Conservation (phyloP, 306 rosid species). For the Fragaria nilgerrensis region DNA sequence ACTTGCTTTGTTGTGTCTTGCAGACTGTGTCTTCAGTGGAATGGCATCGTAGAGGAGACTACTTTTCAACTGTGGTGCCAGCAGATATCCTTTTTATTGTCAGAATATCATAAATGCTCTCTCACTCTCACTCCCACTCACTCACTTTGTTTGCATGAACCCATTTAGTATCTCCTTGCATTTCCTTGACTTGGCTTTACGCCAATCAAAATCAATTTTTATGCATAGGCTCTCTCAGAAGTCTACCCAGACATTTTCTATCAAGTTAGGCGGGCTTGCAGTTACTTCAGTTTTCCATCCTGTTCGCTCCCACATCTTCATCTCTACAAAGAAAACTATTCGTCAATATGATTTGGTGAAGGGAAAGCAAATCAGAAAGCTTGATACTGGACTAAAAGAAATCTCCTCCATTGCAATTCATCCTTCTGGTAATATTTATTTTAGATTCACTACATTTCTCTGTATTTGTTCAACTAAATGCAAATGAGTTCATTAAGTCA, state of each 20-base stretch:
- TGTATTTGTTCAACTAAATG: neutral
- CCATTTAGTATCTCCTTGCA: neutral
- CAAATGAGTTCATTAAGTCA: neutral
- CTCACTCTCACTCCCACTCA: neutral
- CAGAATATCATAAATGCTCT: neutral
- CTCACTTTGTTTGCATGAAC: neutral
- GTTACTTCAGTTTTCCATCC: slow-evolving; percentile 89
- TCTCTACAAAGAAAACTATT: slow-evolving; percentile 68
- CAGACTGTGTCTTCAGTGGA: slow-evolving; percentile 82
- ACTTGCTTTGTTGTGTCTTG: slow-evolving; percentile 33
- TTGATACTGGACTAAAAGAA: slow-evolving; percentile 85
- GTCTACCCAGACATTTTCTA: slow-evolving; percentile 68
- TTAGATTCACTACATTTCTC: neutral
- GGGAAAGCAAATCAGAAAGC: slow-evolving; percentile 60
- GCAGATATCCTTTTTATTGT: slow-evolving; percentile 76
- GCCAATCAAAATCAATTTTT: slow-evolving; percentile 77
- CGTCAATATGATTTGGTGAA: slow-evolving; percentile 77
- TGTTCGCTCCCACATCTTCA: slow-evolving; percentile 65
- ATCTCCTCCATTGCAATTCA: slow-evolving; percentile 84
- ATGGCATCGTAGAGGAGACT: slow-evolving; percentile 97
- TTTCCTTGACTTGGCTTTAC: slow-evolving; percentile 77
- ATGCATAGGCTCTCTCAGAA: slow-evolving; percentile 83
- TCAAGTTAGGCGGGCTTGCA: slow-evolving; percentile 81
- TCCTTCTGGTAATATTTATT: slow-evolving; percentile 66
- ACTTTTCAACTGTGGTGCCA: slow-evolving; percentile 86